Evolutionary conservation across 805 yeast species (phyloP).

Genomic region (Wickerhamomyces mucosus): DNA sequence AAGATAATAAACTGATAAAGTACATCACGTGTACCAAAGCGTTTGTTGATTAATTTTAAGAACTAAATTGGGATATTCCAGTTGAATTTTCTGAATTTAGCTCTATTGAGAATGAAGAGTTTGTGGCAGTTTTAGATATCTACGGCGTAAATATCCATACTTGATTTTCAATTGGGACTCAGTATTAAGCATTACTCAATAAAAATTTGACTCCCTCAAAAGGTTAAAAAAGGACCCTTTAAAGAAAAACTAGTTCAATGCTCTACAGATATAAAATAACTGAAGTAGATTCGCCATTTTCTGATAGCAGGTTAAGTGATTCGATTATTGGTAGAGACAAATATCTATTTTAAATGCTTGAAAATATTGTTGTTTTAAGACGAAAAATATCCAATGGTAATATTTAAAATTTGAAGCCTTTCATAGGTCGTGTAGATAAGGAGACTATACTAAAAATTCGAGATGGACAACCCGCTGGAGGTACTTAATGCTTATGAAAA

Average conservation of each 20-base stretch:
- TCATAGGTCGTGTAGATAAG: too few species aligned
- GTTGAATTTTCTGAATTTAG: slow-evolving; percentile 61
- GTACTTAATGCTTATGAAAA: too few species aligned
- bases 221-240: slow-evolving; percentile 33
- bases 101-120: slow-evolving; percentile 28
- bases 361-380: too few species aligned
- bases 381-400: too few species aligned
- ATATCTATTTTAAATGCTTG: too few species aligned
- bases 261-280: slow-evolving; percentile 31
- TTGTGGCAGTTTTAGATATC: slow-evolving; percentile 40
- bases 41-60: slow-evolving; percentile 25
- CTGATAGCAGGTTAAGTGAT: slow-evolving; percentile 39
- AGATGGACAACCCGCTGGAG: too few species aligned
- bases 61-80: slow-evolving; percentile 31
- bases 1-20: slow-evolving; percentile 25
- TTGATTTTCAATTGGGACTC: slow-evolving; percentile 51
- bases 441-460: too few species aligned
- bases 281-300: slow-evolving; percentile 68
- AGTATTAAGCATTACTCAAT: slow-evolving; percentile 36
- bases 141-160: slow-evolving; percentile 62
- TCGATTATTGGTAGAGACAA: slow-evolving; percentile 38
- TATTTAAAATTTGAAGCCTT: too few species aligned
- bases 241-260: slow-evolving; percentile 16
- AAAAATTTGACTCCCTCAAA: slow-evolving; percentile 43
- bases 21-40: slow-evolving; percentile 34